phyloP scores from a whole-genome alignment of 495 filamentous ascomycete species.

The Penicillium flavigenum region DNA sequence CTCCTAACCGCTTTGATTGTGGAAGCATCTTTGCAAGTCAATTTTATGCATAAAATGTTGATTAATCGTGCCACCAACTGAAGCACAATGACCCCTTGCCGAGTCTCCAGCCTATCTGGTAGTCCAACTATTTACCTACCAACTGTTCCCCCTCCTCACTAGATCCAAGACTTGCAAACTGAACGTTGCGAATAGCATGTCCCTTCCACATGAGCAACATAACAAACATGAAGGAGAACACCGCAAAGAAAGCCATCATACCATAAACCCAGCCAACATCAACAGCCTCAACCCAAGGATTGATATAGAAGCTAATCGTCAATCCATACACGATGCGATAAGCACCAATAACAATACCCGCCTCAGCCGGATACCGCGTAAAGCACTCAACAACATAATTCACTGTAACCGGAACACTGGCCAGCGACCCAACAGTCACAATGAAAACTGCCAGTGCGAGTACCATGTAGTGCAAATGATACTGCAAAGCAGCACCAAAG shows the following conservation, averaged over 20 bases:
- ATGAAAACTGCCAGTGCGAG: conserved; percentile 47
- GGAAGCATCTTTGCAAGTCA: too few species aligned
- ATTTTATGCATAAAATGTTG: too few species aligned
- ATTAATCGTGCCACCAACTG: too few species aligned
- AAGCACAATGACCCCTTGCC: too few species aligned
- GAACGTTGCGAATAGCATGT: conserved; percentile 25
- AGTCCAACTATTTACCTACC: conserved; percentile 2
- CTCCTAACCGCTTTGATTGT: too few species aligned
- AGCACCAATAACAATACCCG: conserved; percentile 39
- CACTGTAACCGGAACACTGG: conserved; percentile 43
- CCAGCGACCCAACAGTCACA: conserved; percentile 41
- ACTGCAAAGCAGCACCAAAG: conserved; percentile 48
- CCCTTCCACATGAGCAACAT: conserved; percentile 37
- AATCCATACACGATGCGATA: conserved; percentile 47
- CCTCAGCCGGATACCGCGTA: conserved; percentile 41
- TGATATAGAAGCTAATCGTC: conserved; percentile 49
- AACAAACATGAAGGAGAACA: conserved; percentile 39
- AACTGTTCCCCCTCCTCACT: conserved; percentile 30
- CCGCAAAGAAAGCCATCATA: conserved; percentile 49
- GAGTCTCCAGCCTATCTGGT: too few species aligned
- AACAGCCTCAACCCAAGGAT: conserved; percentile 46
- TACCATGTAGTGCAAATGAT: conserved; percentile 49
- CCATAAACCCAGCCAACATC: conserved; percentile 53
- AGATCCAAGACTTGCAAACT: conserved; percentile 27
- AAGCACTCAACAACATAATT: conserved; percentile 54